Evolutionary conservation across 441 rosid genomes (phyloP).

Genomic region (Erodium trifolium): DNA sequence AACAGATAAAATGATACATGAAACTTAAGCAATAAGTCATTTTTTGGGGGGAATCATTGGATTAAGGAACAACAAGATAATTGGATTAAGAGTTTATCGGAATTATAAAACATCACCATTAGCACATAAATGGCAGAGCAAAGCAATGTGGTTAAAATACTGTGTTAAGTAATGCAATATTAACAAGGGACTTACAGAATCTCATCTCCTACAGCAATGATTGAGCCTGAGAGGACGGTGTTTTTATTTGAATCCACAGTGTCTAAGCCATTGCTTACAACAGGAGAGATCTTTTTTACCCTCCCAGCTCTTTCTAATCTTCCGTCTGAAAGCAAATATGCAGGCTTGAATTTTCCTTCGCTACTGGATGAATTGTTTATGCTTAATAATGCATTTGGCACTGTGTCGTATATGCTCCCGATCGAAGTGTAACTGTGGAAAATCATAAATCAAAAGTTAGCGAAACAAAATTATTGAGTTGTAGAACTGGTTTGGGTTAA

Average conservation of each 20-base stretch:
- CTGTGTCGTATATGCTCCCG: conserved; percentile 90
- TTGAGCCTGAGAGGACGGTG: conserved; percentile 53
- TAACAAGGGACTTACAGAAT: conserved; percentile 73
- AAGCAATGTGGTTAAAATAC: background rate
- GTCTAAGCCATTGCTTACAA: conserved; percentile 30
- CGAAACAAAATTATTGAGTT: conserved; percentile 11
- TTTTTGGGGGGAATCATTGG: background rate
- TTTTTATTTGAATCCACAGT: conserved; percentile 31
- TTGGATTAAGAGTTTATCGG: background rate
- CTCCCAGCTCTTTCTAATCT: conserved; percentile 95
- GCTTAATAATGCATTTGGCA: conserved; percentile 72
- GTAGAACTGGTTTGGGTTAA: conserved; percentile 12
- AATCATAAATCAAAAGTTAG: conserved; percentile 13
- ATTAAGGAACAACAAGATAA: background rate
- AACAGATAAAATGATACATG: conserved; percentile 39
- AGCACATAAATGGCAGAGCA: too few species aligned
- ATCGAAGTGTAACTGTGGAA: conserved; percentile 81
- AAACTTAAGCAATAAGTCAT: conserved; percentile 24
- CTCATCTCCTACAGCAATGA: conserved; percentile 90
- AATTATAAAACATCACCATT: background rate
- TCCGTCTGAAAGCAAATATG: conserved; percentile 93
- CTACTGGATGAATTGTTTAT: conserved; percentile 34
- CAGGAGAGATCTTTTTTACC: conserved; percentile 45
- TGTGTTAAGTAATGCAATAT: conserved; percentile 9
- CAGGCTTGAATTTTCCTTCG: conserved; percentile 75